Percentiles rank a stretch among this genome's conserved stretches.
phyloP scores from a whole-genome alignment of 306 rosid genomes.

The Canavalia ensiformis region DNA sequence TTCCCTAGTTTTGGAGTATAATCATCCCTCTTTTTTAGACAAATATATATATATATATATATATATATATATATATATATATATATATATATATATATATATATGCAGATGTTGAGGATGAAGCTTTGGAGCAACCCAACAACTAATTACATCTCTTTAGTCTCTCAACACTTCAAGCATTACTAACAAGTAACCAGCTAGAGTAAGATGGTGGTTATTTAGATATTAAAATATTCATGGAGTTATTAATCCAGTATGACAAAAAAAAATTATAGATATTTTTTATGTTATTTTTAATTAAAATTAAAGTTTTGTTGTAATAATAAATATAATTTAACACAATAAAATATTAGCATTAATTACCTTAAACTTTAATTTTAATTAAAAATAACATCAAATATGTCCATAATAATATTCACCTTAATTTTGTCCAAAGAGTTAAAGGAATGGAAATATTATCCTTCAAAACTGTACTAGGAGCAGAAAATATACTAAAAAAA shows the following conservation, averaged over 20 bases:
- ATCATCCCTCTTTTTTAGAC: constrained; percentile 51
- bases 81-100: no score
- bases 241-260: neutral
- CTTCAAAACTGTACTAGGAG: constrained; percentile 40
- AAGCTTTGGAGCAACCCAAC: constrained; percentile 47
- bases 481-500: constrained; percentile 6
- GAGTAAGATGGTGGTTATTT: constrained; percentile 22
- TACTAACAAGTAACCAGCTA: neutral
- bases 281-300: no score
- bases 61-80: neutral
- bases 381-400: no score
- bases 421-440: neutral
- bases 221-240: neutral
- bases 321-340: no score
- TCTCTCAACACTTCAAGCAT: neutral
- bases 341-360: no score
- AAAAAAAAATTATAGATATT: no score
- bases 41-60: neutral
- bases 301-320: no score
- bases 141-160: constrained; percentile 44
- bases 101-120: constrained; percentile 41
- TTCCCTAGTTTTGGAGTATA: constrained; percentile 43
- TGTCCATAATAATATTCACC: no score
- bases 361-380: no score
- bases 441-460: constrained; percentile 10